Evolutionary conservation across 768 basidiomycete genomes (phyloP).

Genomic region (Lactifluus volemus): DNA sequence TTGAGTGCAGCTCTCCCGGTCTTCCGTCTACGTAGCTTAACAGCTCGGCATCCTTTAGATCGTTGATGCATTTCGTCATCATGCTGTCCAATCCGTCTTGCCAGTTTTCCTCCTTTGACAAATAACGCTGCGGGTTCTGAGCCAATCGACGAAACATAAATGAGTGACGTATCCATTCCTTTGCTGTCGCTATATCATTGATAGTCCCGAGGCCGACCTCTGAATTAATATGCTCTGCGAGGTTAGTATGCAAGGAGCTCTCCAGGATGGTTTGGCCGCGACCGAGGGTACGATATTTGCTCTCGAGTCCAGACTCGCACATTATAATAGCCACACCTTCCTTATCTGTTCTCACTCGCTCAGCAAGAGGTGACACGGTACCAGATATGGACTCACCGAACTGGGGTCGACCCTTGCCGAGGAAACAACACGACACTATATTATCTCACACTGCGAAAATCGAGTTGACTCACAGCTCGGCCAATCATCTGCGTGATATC

Average conservation of each 20-base stretch:
- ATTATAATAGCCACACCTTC: slow-evolving; percentile 79
- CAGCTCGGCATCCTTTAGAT: slow-evolving; percentile 52
- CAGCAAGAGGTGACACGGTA: background rate
- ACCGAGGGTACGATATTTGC: slow-evolving; percentile 59
- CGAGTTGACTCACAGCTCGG: slow-evolving; percentile 53
- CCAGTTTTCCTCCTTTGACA: slow-evolving; percentile 52
- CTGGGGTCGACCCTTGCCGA: slow-evolving; percentile 74
- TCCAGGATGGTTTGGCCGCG: slow-evolving; percentile 75
- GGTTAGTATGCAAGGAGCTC: slow-evolving; percentile 72
- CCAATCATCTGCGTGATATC: slow-evolving; percentile 97
- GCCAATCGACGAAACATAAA: slow-evolving; percentile 84
- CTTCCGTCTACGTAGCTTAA: slow-evolving; percentile 37
- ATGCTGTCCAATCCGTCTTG: slow-evolving; percentile 63
- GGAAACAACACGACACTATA: background rate
- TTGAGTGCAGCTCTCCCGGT: slow-evolving; percentile 42
- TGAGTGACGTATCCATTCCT: slow-evolving; percentile 74
- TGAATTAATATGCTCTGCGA: slow-evolving; percentile 89
- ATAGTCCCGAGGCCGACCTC: slow-evolving; percentile 89
- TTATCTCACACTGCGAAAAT: background rate
- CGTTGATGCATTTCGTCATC: slow-evolving; percentile 55
- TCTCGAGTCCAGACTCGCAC: slow-evolving; percentile 64
- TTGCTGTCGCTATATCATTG: slow-evolving; percentile 55
- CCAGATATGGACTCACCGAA: slow-evolving; percentile 45
- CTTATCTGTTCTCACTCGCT: slow-evolving; percentile 43
- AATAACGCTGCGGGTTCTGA: slow-evolving; percentile 77